Base-by-base conservation (phyloP, 208 protist genomes). In the Wallacemonas sp. region DNA sequence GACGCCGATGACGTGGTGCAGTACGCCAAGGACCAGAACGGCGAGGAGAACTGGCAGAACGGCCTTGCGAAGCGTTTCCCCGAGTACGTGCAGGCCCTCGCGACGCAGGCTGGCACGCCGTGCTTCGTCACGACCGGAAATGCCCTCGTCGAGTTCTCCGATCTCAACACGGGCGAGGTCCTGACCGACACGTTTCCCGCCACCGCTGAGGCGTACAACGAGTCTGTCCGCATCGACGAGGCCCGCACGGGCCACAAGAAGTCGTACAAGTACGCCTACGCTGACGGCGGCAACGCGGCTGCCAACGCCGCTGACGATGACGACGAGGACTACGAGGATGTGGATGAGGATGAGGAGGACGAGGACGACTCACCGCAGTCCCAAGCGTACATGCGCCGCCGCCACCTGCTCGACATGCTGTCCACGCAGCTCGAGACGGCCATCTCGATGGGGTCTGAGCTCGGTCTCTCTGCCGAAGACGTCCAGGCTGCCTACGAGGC, bases 291-390 rank as follows among this genome's bases (percentile, higher is more conserved):
- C 44, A 49, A 14, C 19, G 5, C n/a, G n/a, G n/a, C n/a, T n/a
- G n/a, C n/a, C n/a, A n/a, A 55, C 47, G 38, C 32, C 49, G 36
- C 19, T 6, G 58, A 61, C 4, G 71, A 68, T 33, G 54, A 68
- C 27, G 65, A 68, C 72, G 57, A 56, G 0, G 56, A 77, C 41
- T 61, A 63, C 6, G 43, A 24, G 27, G 56, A 61, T 5, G 69
- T 76, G 21, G 72, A 74, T 12, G 58, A 73, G n/a, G 68, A 79
- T 4, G 61, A 74, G 24, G 70, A 72, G 16, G 64, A 72, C 17
- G 49, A 68, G 43, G 44, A 68, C 39, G 54, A 58, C 14, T 49
- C 68, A 0, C 61, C 61, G 2, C 24, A 48, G 23, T 5, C 21
- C 2, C 29, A 58, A 23, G 39, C 46, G 30, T 67, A 55, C 49